Evolutionary conservation across 257 asterid species (phyloP), one percentile per base, ranked within the genome.

Genomic region (Hygrophila difformis): DNA sequence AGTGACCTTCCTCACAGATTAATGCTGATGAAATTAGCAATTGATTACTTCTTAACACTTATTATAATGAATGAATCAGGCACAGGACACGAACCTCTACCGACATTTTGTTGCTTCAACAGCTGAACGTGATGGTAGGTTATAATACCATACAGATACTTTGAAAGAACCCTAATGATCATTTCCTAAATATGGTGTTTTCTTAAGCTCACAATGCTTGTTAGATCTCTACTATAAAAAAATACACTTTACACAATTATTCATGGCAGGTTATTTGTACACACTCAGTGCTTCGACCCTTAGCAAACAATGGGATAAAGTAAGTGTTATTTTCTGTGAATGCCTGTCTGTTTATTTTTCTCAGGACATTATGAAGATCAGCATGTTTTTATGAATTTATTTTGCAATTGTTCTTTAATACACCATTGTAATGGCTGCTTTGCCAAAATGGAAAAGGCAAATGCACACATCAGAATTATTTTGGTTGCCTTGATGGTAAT

Each of bases 61-160:
- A 47, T 17, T 39, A 14, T 26, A 65, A 41, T 63, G 65, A 61
- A 62, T 49, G 51, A 36, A 72, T 65, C 93, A 84, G 96, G 74
- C 76, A 58, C 79, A 56, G 55, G 91, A 72, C 45, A 23, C 94
- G 37, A 89, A 77, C 76, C 78, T 71, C 34, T 89, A 68, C 59
- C 77, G 98, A 15, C 96, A 82, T 61, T 85, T 72, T 62, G 87
- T 82, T 33, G 75, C 96, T 66, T 76, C 93, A 47, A 82, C 98
- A 39, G 86, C 84, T 48, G 86, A 75, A 71, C 87, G 96, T 44
- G 96, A 91, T 46, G 98, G 98, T 91, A 82, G 26, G 77, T 39
- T 53, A 14, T 34, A 23, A 33, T 19, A 31, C 44, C 19, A 8
- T 60, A 31, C 34, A 22, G 13, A n/a, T 26, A 5, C 31, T 26